A percentile compares a stretch with the other conserved stretches of the same genome.
phyloP scores from a whole-genome alignment of 2,329 filamentous ascomycete genomes.

The Coleophoma crateriformis region DNA sequence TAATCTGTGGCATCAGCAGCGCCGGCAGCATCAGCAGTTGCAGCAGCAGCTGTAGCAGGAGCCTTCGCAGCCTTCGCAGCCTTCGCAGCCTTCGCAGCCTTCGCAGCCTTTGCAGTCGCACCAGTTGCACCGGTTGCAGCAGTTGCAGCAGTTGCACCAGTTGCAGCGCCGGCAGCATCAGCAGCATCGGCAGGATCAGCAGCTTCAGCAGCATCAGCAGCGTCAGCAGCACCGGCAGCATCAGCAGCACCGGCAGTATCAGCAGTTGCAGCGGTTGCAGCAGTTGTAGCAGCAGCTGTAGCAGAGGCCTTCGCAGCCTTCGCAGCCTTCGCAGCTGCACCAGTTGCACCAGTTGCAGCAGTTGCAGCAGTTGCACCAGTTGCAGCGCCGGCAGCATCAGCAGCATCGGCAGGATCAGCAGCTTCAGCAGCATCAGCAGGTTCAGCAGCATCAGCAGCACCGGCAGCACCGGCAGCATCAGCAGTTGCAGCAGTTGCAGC shows the following conservation, averaged over 20 bases:
- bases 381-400: too few species aligned
- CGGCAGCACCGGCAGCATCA: not conserved
- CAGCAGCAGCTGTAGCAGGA: too few species aligned
- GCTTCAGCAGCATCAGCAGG: not conserved
- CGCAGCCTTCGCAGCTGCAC: not conserved
- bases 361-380: too few species aligned
- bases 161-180: too few species aligned
- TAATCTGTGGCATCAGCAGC: not conserved
- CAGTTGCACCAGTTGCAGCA: not conserved
- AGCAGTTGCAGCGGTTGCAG: not conserved
- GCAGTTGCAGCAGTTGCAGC: constrained; percentile 1
- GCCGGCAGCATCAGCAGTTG: not conserved
- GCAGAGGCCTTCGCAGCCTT: not conserved
- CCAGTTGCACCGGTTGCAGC: not conserved
- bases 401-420: not conserved
- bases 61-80: too few species aligned
- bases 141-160: too few species aligned
- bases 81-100: too few species aligned
- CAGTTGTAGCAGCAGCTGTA: not conserved
- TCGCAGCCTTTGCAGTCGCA: too few species aligned
- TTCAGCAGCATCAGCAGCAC: not conserved
- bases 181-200: not conserved
- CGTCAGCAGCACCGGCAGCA: not conserved
- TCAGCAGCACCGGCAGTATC: not conserved
- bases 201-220: not conserved